Evolutionary conservation across 2,329 filamentous ascomycete genomes (phyloP).

Genomic region (Nigrospora osmanthi): DNA sequence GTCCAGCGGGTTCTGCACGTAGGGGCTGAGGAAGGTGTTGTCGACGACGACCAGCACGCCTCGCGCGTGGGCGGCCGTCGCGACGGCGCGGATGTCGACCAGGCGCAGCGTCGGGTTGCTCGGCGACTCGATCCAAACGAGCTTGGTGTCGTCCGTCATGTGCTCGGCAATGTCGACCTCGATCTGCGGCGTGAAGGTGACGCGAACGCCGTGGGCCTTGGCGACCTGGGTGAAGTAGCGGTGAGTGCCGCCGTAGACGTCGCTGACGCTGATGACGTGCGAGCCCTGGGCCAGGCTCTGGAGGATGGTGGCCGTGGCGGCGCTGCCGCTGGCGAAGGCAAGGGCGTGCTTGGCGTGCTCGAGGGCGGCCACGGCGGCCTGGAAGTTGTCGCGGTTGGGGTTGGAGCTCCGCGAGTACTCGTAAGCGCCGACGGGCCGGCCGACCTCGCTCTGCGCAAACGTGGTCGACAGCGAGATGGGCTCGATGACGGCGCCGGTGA

Average conservation of each 20-base stretch:
- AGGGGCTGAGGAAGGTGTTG: conserved; percentile 96
- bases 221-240: conserved; percentile 98
- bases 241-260: conserved; percentile 97
- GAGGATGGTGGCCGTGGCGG: conserved; percentile 86
- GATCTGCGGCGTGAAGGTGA: conserved; percentile 90
- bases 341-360: conserved; percentile 90
- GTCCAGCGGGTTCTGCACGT: conserved; percentile 92
- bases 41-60: conserved; percentile 96
- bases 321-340: conserved; percentile 89
- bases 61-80: conserved; percentile 73
- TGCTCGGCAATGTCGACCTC: conserved; percentile 79
- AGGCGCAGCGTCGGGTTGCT: conserved; percentile 91
- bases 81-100: conserved; percentile 85
- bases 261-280: conserved; percentile 92
- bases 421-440: conserved; percentile 78
- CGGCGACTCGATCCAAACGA: conserved; percentile 95
- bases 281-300: conserved; percentile 86
- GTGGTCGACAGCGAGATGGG: conserved; percentile 94
- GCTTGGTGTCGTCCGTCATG: conserved; percentile 81
- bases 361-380: conserved; percentile 81
- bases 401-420: conserved; percentile 94
- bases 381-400: conserved; percentile 92
- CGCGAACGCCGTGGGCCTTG: conserved; percentile 84
- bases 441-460: conserved; percentile 84
- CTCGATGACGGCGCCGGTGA: conserved; percentile 92